Conservation (phyloP, 1,284 basidiomycete species). For the Heterobasidion occidentale region DNA sequence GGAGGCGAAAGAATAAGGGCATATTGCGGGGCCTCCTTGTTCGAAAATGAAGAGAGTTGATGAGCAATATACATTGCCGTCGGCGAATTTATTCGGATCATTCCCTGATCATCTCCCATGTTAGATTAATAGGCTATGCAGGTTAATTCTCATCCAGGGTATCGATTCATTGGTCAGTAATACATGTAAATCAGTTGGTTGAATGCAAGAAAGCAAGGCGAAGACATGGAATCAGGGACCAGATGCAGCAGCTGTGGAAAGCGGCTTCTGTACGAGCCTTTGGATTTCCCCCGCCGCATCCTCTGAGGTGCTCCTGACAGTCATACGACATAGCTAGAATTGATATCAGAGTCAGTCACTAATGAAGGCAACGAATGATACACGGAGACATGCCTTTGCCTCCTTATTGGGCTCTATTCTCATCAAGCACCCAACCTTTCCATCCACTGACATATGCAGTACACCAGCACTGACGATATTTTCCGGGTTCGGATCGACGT, state of each 20-base stretch:
- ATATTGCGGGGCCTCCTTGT: slow-evolving; percentile 21
- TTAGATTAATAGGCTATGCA: slow-evolving; percentile 7
- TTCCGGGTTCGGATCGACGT: slow-evolving; percentile 79
- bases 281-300: slow-evolving; percentile 81
- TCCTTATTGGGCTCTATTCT: slow-evolving; percentile 92
- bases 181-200: not conserved
- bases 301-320: slow-evolving; percentile 93
- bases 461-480: slow-evolving; percentile 93
- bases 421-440: slow-evolving; percentile 93
- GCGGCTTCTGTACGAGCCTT: slow-evolving; percentile 52
- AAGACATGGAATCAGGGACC: not conserved
- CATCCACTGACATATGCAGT: slow-evolving; percentile 77
- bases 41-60: slow-evolving; percentile 10
- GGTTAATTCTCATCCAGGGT: not conserved
- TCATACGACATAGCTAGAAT: slow-evolving; percentile 82
- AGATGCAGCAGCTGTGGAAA: slow-evolving; percentile 19
- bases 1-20: slow-evolving; percentile 15
- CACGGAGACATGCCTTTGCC: slow-evolving; percentile 65
- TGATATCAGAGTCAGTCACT: slow-evolving; percentile 1
- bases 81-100: not conserved
- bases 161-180: not conserved
- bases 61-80: not conserved
- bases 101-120: not conserved
- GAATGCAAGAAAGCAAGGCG: not conserved
- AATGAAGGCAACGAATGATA: not conserved